A percentile compares a stretch with the other conserved stretches of the same genome.
Conservation (phyloP, 768 basidiomycete genomes). For the Tylopilus cervinicoccineus region DNA sequence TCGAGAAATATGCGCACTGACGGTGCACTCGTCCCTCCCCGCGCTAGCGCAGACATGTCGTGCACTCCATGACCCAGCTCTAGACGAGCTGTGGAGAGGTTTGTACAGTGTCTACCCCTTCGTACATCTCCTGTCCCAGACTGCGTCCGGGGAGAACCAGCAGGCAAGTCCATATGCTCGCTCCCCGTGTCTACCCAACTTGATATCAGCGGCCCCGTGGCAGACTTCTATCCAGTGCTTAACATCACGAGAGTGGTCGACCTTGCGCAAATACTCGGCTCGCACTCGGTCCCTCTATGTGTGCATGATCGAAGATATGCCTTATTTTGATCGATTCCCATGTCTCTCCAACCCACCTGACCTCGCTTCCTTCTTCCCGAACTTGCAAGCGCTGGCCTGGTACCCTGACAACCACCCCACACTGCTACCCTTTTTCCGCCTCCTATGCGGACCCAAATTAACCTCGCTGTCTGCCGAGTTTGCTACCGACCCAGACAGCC, state of each 20-base stretch:
- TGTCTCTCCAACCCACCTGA: slow-evolving; percentile 16
- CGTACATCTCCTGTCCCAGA: slow-evolving; percentile 11
- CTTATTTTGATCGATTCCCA: slow-evolving; percentile 3
- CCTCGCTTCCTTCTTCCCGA: slow-evolving; percentile 18
- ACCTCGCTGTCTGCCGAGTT: slow-evolving; percentile 19
- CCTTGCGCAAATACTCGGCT: slow-evolving; percentile 17
- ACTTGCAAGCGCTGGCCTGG: slow-evolving; percentile 20
- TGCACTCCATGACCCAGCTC: slow-evolving; percentile 18
- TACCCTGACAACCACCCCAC: slow-evolving; percentile 17
- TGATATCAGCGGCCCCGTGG: too few species aligned
- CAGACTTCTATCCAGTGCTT: not conserved
- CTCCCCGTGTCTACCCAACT: not conserved
- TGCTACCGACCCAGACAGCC: slow-evolving; percentile 13
- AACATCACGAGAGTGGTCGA: slow-evolving; percentile 13
- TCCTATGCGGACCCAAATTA: slow-evolving; percentile 22
- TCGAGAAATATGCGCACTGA: slow-evolving; percentile 14
- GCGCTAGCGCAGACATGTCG: slow-evolving; percentile 23
- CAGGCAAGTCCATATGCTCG: slow-evolving; percentile 8
- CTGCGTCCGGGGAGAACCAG: not conserved
- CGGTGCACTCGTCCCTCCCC: slow-evolving; percentile 16
- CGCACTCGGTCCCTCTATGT: slow-evolving; percentile 19
- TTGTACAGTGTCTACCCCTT: slow-evolving; percentile 22
- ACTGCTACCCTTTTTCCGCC: slow-evolving; percentile 20
- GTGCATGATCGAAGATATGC: slow-evolving; percentile 19
- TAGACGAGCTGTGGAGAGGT: slow-evolving; percentile 24